Base-by-base conservation (phyloP, 345 rosid species). In the Turritis glabra region DNA sequence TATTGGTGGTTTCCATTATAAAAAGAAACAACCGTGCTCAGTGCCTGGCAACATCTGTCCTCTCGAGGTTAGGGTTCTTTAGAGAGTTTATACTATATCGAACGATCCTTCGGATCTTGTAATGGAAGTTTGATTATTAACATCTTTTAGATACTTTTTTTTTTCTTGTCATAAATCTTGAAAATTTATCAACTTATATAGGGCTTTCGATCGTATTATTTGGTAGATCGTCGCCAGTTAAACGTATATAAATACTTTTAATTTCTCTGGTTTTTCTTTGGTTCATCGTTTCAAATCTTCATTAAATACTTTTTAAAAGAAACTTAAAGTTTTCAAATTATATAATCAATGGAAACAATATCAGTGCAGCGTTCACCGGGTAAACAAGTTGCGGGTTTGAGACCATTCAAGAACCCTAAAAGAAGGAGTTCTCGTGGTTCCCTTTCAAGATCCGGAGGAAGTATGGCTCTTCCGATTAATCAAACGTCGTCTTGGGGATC, bases 301-400 rank as follows among this genome's bases (percentile, higher is more conserved):
- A 50, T 27, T 10, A 15, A 22, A 48, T 29, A 48, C 60, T 50
- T 37, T 40, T 58, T 35, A 9, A 21, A 19, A 17, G n/a, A 43
- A 15, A 43, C 9, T 14, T 7, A 57, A 18, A 9, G 4, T 8
- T 37, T 33, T 7, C 0, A 1, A 27, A 2, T 0, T 5, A n/a
- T 5, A n/a, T 3, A 26, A 35, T 1, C 22, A 53, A 87, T 84
- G 95, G 88, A 83, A 71, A 83, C 84, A 18, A 66, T 84, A 48
- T 73, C 77, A 59, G 48, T 75, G 62, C 79, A 84, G 43, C 77
- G 82, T 26, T 52, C 81, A 12, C 18, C 76, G 38, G 80, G 71
- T 40, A 82, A 77, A 63, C 70, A 88, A 8, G 64, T 77, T 38
- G 73, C 88, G 53, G 67, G 80, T 11, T 56, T 67, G 76, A 80